These are phyloP conservation scores for Kodamaea suecica DNA, from an alignment of 1,139 yeast species.

Conservation along the genomic window DNA sequence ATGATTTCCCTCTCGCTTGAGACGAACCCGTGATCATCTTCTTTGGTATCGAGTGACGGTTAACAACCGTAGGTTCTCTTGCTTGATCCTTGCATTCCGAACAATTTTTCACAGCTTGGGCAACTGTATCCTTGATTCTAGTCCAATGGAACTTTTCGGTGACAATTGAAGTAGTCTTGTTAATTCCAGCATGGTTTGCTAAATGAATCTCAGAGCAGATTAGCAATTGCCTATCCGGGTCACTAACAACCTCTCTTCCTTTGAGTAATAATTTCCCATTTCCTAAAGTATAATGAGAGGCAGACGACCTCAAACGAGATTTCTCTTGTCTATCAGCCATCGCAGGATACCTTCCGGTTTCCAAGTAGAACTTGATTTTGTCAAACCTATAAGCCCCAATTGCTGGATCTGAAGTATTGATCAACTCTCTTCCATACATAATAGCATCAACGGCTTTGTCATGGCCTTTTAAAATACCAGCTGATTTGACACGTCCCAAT, in stretches of 20 bases:
- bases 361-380: conserved; percentile 71
- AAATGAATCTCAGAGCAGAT: conserved; percentile 72
- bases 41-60: conserved; percentile 24
- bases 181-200: conserved; percentile 82
- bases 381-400: conserved; percentile 68
- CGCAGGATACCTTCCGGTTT: conserved; percentile 84
- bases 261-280: conserved; percentile 74
- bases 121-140: conserved; percentile 83
- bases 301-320: conserved; percentile 76
- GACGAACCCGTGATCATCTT: conserved; percentile 16
- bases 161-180: conserved; percentile 75
- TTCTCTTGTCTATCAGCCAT: conserved; percentile 80
- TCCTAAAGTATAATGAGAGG: conserved; percentile 69
- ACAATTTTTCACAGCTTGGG: conserved; percentile 75
- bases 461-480: conserved; percentile 83
- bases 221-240: conserved; percentile 68
- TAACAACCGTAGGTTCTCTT: conserved; percentile 31
- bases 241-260: conserved; percentile 79
- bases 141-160: conserved; percentile 89
- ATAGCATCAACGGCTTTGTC: conserved; percentile 80
- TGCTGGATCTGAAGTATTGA: conserved; percentile 47
- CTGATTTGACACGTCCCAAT: conserved; percentile 75
- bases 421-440: conserved; percentile 60
- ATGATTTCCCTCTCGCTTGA: conserved; percentile 13
- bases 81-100: conserved; percentile 59